Base-by-base conservation (phyloP, 768 basidiomycete genomes). In the Suillus hirtellus region DNA sequence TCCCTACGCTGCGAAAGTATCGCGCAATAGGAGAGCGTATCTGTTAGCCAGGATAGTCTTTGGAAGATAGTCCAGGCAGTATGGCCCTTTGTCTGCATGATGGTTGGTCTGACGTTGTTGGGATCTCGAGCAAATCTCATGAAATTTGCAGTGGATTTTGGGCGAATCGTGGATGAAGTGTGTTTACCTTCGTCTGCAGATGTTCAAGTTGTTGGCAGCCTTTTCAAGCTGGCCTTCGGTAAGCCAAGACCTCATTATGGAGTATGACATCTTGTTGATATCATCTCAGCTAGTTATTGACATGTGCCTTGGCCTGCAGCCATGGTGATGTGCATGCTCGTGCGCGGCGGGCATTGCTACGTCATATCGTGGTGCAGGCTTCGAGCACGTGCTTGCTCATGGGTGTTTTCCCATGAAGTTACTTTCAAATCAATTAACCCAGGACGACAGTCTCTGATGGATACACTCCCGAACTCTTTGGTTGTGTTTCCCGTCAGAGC, bases 381-480 rank as follows among this genome's bases (percentile, higher is more conserved):
- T 11, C 6, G 17, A 19, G 40, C 24, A 17, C 56, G 56, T 58
- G 56, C 6, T 11, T 40, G 55, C 10, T 27, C 56, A 58, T 58
- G 56, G 56, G 56, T 53, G 11, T 27, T 27, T 24, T 8, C 56
- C 56, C 40, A 58, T 58, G 56, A 42, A 67, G 64, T 71, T 68
- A 63, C 63, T 35, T 40, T 43, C 65, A 76, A 77, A 76, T 76
- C 24, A 76, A 78, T 69, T 78, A 78, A 64, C 77, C 74, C 72
- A 77, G 77, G 73, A 27, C 76, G 67, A 65, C 69, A 76, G 74
- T 40, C 73, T 77, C 9, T 70, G 68, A 67, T 52, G 70, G 63
- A 24, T 17, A 7, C 17, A 24, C 24, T 34, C 55, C 62, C 15
- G 47, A 38, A 56, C 10, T 24, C 61, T 59, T 49, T 61, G 24